A percentile compares a stretch with the other conserved stretches of the same genome.
phyloP scores from a whole-genome alignment of 1,139 yeast species.

The Suhomyces kunorum region DNA sequence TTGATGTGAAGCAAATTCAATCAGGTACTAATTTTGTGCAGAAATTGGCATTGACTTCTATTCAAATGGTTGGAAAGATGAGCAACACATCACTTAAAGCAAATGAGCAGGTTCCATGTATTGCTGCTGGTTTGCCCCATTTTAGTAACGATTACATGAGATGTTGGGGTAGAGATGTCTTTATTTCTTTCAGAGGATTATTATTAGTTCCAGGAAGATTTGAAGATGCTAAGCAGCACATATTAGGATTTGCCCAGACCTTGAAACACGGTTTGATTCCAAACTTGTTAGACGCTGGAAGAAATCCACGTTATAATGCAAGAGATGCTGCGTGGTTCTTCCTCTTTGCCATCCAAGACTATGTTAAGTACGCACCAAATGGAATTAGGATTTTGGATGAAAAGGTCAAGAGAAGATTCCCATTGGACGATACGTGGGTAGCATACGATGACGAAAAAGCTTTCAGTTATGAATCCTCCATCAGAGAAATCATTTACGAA shows the following conservation, averaged over 20 bases:
- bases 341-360: slow-evolving; percentile 83
- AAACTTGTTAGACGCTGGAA: slow-evolving; percentile 86
- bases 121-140: slow-evolving; percentile 97
- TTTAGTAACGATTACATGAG: slow-evolving; percentile 89
- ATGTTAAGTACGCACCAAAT: slow-evolving; percentile 63
- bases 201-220: slow-evolving; percentile 73
- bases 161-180: slow-evolving; percentile 98
- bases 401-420: slow-evolving; percentile 80
- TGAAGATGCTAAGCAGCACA: slow-evolving; percentile 79
- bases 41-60: slow-evolving; percentile 74
- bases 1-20: slow-evolving; percentile 54
- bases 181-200: slow-evolving; percentile 81
- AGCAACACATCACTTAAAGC: slow-evolving; percentile 78
- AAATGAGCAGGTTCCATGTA: slow-evolving; percentile 58
- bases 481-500: slow-evolving; percentile 79
- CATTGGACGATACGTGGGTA: slow-evolving; percentile 80
- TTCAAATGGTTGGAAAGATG: slow-evolving; percentile 83
- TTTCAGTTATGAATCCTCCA: slow-evolving; percentile 65
- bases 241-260: slow-evolving; percentile 85
- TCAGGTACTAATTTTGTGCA: slow-evolving; percentile 73
- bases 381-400: slow-evolving; percentile 70
- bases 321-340: slow-evolving; percentile 98
- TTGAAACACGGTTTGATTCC: slow-evolving; percentile 95
- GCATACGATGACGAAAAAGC: slow-evolving; percentile 72
- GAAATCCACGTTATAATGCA: slow-evolving; percentile 92